A percentile compares a stretch with the other conserved stretches of the same genome.
Conservation (phyloP, 208 protist species). For the Crithidia bombi region DNA sequence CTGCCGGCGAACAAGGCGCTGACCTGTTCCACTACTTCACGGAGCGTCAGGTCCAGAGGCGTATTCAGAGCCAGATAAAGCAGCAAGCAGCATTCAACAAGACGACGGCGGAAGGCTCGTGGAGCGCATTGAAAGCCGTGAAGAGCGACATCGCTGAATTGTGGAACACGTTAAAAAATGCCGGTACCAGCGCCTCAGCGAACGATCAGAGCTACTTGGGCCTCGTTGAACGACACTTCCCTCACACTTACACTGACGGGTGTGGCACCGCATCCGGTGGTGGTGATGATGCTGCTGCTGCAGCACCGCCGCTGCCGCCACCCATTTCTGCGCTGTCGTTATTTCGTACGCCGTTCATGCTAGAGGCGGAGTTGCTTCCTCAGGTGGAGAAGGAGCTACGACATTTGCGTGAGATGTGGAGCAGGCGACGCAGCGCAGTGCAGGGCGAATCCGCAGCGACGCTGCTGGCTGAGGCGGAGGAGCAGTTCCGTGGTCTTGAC, state of each 20-base stretch:
- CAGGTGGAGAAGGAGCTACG: conserved; percentile 19
- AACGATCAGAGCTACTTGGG: conserved; percentile 18
- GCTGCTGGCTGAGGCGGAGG: neutral
- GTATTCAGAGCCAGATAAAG: conserved; percentile 2
- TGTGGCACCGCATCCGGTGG: too few relatives aligned
- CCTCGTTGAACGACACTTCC: conserved; percentile 36
- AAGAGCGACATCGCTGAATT: conserved; percentile 8
- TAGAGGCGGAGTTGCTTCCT: conserved; percentile 23
- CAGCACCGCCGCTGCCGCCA: neutral
- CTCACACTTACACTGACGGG: conserved; percentile 17
- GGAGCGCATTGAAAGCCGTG: conserved; percentile 1
- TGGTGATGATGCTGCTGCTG: neutral
- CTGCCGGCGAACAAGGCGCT: neutral
- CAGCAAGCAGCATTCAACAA: conserved; percentile 12
- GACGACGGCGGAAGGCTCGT: neutral
- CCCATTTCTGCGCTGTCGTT: neutral
- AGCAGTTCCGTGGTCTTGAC: conserved; percentile 4
- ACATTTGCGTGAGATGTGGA: conserved; percentile 16
- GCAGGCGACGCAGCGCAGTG: neutral
- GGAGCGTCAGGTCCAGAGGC: conserved; percentile 22
- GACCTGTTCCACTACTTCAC: conserved; percentile 18
- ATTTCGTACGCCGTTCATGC: conserved; percentile 20
- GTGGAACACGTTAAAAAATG: conserved; percentile 6
- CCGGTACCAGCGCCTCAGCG: neutral
- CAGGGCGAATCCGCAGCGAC: neutral